phyloP scores from a whole-genome alignment of 2,329 filamentous ascomycete species.

The Phialophora chinensis region DNA sequence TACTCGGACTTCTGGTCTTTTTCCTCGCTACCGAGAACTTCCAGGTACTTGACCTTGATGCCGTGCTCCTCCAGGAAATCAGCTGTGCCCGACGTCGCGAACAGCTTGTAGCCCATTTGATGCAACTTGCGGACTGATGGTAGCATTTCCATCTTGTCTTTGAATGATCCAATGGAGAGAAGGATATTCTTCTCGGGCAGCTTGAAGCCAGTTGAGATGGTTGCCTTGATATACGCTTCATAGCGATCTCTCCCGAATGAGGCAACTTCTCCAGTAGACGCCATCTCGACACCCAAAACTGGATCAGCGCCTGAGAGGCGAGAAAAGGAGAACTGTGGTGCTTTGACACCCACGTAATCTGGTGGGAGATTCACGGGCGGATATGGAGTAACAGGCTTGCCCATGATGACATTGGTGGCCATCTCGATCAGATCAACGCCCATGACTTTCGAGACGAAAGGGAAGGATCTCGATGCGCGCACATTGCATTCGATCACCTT shows the following conservation, averaged over 20 bases:
- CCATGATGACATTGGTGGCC: constrained; percentile 96
- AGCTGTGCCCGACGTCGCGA: constrained; percentile 93
- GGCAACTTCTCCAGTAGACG: constrained; percentile 96
- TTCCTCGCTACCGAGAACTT: constrained; percentile 77
- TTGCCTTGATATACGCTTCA: constrained; percentile 94
- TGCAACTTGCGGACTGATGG: constrained; percentile 89
- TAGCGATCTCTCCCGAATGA: constrained; percentile 96
- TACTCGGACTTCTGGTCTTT: constrained; percentile 93
- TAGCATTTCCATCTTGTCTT: constrained; percentile 97
- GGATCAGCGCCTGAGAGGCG: constrained; percentile 94
- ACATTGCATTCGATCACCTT: constrained; percentile 99
- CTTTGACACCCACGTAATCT: constrained; percentile 93
- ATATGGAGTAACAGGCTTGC: constrained; percentile 79
- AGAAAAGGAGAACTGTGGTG: constrained; percentile 98
- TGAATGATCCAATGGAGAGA: constrained; percentile 93
- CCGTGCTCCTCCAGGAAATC: constrained; percentile 95
- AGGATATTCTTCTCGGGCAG: constrained; percentile 95
- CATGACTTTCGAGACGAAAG: constrained; percentile 98
- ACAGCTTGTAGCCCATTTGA: constrained; percentile 91
- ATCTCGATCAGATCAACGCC: constrained; percentile 97
- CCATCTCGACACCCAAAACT: constrained; percentile 98
- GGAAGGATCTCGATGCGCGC: constrained; percentile 92
- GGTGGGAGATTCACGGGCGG: constrained; percentile 75
- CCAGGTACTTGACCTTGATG: constrained; percentile 89
- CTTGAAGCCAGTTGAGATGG: constrained; percentile 95